These are phyloP conservation scores for Apophysomyces elegans DNA, from an alignment of 371 early-diverging fungal genomes.

Conservation along the genomic window DNA sequence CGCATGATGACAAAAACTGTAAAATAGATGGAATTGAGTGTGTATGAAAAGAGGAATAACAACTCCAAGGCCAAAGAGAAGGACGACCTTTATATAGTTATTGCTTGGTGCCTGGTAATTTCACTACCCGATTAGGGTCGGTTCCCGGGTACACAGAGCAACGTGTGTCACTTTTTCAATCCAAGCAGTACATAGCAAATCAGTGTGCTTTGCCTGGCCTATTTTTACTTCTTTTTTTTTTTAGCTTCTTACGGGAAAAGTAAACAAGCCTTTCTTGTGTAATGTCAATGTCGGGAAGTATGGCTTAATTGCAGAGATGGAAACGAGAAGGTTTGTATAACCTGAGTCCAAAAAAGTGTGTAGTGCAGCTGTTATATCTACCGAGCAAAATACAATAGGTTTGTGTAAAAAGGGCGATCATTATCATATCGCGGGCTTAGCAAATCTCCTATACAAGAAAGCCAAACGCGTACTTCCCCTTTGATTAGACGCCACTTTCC, in stretches of 20 bases:
- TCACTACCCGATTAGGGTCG: conserved; percentile 1
- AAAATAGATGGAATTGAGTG: neutral
- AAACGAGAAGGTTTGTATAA: too few species aligned
- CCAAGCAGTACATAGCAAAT: conserved; percentile 7
- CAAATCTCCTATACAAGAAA: too few species aligned
- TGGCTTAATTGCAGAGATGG: too few species aligned
- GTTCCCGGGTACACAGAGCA: neutral
- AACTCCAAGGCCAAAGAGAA: neutral
- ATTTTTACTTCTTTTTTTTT: conserved; percentile 1
- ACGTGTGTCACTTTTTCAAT: conserved; percentile 7
- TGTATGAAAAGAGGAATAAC: neutral
- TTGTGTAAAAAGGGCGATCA: too few species aligned
- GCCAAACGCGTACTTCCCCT: too few species aligned
- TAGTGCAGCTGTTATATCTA: too few species aligned
- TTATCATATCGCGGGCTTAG: too few species aligned
- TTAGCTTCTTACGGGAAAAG: neutral
- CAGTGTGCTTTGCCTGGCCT: neutral
- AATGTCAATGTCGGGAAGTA: too few species aligned
- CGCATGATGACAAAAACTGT: neutral
- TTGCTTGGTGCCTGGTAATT: neutral
- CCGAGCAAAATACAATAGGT: too few species aligned
- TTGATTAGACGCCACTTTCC: too few species aligned
- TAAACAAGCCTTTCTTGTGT: too few species aligned
- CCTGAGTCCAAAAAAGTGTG: too few species aligned
- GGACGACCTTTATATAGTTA: neutral